Conservation (phyloP, 371 early-diverging fungal genomes). For the Paraphysoderma sedebokerense region DNA sequence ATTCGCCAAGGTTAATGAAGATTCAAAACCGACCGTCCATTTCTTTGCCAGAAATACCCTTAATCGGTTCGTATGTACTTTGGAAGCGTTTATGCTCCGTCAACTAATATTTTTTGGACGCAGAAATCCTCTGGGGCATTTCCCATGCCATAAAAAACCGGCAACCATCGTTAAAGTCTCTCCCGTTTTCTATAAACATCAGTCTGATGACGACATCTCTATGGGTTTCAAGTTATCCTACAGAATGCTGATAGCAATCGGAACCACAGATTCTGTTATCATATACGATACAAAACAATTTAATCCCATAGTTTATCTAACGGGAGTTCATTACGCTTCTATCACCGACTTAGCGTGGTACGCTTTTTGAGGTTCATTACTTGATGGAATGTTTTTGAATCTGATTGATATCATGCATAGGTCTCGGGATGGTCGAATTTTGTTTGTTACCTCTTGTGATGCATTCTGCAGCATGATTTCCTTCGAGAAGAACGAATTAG, state of each 20-base stretch:
- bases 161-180: conserved; percentile 37
- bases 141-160: conserved; percentile 56
- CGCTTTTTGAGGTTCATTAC: too few species aligned
- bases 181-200: background rate
- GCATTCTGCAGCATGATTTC: too few species aligned
- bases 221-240: conserved; percentile 22
- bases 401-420: too few species aligned
- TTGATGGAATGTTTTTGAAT: too few species aligned
- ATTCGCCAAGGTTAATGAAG: too few species aligned
- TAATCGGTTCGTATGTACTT: background rate
- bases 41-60: conserved; percentile 21
- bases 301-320: too few species aligned
- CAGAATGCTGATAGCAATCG: conserved; percentile 70
- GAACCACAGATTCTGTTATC: conserved; percentile 61
- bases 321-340: background rate
- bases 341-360: background rate
- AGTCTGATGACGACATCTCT: background rate
- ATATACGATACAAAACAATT: conserved; percentile 70
- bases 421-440: too few species aligned
- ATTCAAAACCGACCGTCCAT: too few species aligned
- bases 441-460: too few species aligned
- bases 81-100: background rate
- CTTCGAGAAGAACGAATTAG: too few species aligned
- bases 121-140: conserved; percentile 38
- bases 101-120: conserved; percentile 7